These are phyloP conservation scores for Aleurites moluccanus DNA, from an alignment of 441 rosid genomes.

Conservation along the genomic window DNA sequence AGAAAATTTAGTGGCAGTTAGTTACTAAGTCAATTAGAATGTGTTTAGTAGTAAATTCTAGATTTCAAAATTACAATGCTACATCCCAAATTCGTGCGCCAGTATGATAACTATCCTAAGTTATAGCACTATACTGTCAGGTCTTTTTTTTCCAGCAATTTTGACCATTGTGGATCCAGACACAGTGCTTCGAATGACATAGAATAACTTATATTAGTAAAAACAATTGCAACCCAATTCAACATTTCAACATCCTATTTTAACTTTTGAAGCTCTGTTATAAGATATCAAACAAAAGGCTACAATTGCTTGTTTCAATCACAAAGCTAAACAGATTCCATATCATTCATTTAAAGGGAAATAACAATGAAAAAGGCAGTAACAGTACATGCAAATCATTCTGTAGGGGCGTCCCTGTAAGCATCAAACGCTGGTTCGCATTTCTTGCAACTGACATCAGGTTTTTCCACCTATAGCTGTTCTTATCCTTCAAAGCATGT, in stretches of 20 bases:
- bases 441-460: slow-evolving; percentile 87
- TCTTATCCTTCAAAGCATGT: slow-evolving; percentile 94
- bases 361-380: not conserved
- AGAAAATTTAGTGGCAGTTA: not conserved
- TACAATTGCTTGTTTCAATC: slow-evolving; percentile 4
- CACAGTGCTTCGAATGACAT: not conserved
- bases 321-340: slow-evolving; percentile 5
- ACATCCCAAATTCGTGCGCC: not conserved
- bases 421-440: slow-evolving; percentile 95
- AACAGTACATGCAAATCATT: slow-evolving; percentile 86
- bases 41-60: not conserved
- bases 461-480: slow-evolving; percentile 96
- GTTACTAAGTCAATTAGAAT: not conserved
- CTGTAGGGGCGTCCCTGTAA: slow-evolving; percentile 95
- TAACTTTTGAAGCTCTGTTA: not conserved
- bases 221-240: not conserved
- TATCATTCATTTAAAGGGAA: not conserved
- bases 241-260: not conserved
- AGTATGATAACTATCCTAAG: not conserved
- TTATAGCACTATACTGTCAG: not conserved
- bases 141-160: too few species aligned
- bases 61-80: not conserved
- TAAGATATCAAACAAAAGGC: slow-evolving; percentile 9
- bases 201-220: not conserved
- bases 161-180: not conserved